A percentile compares a stretch with the other conserved stretches of the same genome.
Evolutionary conservation across 768 basidiomycete genomes (phyloP).

Genomic region (Termitomyces sp.): DNA sequence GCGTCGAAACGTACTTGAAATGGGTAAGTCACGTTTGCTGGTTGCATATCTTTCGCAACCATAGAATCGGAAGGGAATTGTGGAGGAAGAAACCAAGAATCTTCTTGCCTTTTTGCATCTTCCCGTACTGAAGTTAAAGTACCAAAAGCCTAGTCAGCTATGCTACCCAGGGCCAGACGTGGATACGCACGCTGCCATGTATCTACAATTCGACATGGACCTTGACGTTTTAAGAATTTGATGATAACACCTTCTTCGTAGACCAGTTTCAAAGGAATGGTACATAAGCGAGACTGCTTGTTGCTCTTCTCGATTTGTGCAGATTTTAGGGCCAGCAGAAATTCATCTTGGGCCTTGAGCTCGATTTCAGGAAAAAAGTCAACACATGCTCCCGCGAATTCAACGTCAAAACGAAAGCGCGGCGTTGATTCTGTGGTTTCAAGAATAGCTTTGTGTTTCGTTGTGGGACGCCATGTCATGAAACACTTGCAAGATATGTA

Average conservation of each 20-base stretch:
- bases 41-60: background rate
- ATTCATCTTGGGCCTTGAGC: constrained; percentile 35
- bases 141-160: background rate
- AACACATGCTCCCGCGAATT: constrained; percentile 27
- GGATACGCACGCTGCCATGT: constrained; percentile 35
- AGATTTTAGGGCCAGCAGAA: constrained; percentile 47
- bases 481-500: constrained; percentile 36
- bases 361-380: constrained; percentile 29
- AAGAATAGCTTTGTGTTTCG: constrained; percentile 26
- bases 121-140: constrained; percentile 9
- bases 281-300: constrained; percentile 22
- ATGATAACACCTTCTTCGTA: constrained; percentile 39
- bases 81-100: constrained; percentile 29
- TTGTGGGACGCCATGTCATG: constrained; percentile 39
- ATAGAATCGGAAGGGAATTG: constrained; percentile 4
- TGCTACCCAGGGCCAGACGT: background rate
- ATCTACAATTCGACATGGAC: constrained; percentile 23
- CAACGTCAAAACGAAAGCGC: constrained; percentile 32
- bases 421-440: constrained; percentile 19
- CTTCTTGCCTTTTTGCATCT: constrained; percentile 5
- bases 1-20: background rate
- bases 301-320: constrained; percentile 24
- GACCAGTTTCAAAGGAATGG: constrained; percentile 34
- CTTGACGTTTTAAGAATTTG: constrained; percentile 29
- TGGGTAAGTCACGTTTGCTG: background rate